A percentile compares a stretch with the other conserved stretches of the same genome.
Conservation (phyloP, 1,139 yeast genomes). For the Kodamaea sp. region DNA sequence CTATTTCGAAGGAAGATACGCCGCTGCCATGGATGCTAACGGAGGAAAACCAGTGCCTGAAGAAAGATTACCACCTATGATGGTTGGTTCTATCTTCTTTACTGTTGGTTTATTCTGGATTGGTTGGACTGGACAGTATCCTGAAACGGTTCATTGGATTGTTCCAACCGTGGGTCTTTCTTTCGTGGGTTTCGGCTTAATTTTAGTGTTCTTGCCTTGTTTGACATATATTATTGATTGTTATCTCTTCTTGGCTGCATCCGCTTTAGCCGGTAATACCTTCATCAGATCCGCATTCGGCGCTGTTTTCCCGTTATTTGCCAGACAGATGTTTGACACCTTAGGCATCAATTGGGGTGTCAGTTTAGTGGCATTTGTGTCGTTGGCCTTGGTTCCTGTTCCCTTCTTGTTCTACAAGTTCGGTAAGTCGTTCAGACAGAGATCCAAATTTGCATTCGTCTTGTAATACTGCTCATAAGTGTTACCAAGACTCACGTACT, state of each 20-base stretch:
- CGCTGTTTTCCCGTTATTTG: conserved; percentile 52
- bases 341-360: conserved; percentile 87
- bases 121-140: conserved; percentile 82
- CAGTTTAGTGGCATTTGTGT: conserved; percentile 70
- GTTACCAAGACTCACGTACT: no score
- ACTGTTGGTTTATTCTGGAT: conserved; percentile 83
- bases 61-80: conserved; percentile 74
- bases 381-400: conserved; percentile 63
- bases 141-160: conserved; percentile 71
- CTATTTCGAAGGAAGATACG: conserved; percentile 30
- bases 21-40: conserved; percentile 40
- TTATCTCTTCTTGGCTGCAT: conserved; percentile 78
- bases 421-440: conserved; percentile 62
- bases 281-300: conserved; percentile 68
- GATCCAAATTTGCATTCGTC: conserved; percentile 64
- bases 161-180: conserved; percentile 79
- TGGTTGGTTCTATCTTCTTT: conserved; percentile 66
- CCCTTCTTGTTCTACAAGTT: conserved; percentile 69
- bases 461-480: no score
- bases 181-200: conserved; percentile 72
- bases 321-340: conserved; percentile 67
- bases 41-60: conserved; percentile 74
- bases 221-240: conserved; percentile 80
- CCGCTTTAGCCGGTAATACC: conserved; percentile 88
- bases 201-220: conserved; percentile 75